Evolutionary conservation across 2,329 filamentous ascomycete genomes (phyloP), one percentile per base, ranked within the genome.

Genomic region (Fusarium sarcochroum): DNA sequence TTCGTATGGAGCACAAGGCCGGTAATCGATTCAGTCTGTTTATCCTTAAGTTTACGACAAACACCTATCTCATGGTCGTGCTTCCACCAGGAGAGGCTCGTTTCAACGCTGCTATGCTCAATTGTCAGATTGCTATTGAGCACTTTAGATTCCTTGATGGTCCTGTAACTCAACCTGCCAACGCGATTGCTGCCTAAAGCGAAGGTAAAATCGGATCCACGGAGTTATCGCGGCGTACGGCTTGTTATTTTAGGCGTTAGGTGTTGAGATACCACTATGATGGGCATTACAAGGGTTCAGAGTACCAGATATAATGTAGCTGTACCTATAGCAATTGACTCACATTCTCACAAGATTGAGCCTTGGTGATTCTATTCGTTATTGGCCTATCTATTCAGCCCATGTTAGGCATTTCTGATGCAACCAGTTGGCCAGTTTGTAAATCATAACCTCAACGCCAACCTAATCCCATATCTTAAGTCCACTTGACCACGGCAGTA

Each of bases 1-100:
- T 89, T 46, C 86, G 93, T 73, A 91, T 95, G 83, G 91, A 94
- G 79, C 89, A 94, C 80, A 94, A 93, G 79, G 90, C 91, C 56
- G 86, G 86, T 56, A 84, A 88, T 44, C 87, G 87, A 61, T 98
- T 98, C 83, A 97, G 93, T 80, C 91, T 98, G 79, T 97, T 98
- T 77, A 93, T 98, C 68, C 93, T 94, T 68, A 93, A 97, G 71
- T 94, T 99, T 71, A 99, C 96, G 3, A 97, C 96, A 53, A 99
- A 99, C 80, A 99, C 96, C 4, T 98, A 98, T 76, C 90, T 99
- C 63, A 93, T 97, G 75, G 93, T 97, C 10, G 91, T 97, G 35
- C 88, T 98, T 69, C 94, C 96, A 0, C 94, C 95, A 0, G 94
- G 94, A 23, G 95, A 98, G 79, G 93, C 93, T 20, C 88, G 93